Conservation (phyloP, 2,329 filamentous ascomycete species). For the Boeremia lycopersici region DNA sequence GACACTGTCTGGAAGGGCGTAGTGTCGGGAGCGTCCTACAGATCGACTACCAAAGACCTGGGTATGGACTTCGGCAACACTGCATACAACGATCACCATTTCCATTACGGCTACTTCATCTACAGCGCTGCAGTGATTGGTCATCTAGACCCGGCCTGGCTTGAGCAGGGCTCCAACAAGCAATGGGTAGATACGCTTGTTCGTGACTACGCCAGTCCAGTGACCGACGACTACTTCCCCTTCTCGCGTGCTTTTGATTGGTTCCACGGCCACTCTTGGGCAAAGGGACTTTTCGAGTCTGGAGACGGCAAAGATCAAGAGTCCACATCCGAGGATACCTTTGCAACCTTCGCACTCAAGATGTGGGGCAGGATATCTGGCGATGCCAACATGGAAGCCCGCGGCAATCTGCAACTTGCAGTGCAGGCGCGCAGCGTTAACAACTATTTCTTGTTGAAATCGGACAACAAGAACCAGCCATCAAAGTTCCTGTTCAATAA, state of each 20-base stretch:
- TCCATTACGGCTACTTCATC: conserved; percentile 84
- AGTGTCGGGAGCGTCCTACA: conserved; percentile 73
- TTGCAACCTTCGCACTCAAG: conserved; percentile 87
- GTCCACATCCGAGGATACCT: conserved; percentile 89
- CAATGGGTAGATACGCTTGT: conserved; percentile 84
- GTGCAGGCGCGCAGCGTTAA: conserved; percentile 75
- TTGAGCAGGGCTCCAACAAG: conserved; percentile 66
- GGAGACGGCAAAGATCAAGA: conserved; percentile 86
- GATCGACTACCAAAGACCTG: conserved; percentile 47
- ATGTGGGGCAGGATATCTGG: conserved; percentile 87
- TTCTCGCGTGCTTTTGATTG: conserved; percentile 79
- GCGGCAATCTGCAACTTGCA: conserved; percentile 81
- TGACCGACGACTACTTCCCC: conserved; percentile 74
- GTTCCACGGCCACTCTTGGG: conserved; percentile 93
- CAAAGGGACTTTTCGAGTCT: conserved; percentile 77
- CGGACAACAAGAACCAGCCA: conserved; percentile 75
- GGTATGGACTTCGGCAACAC: conserved; percentile 90
- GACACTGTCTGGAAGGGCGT: conserved; percentile 77
- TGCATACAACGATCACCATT: conserved; percentile 75
- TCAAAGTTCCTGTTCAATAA: conserved; percentile 81
- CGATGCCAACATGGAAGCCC: conserved; percentile 78
- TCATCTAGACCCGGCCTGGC: conserved; percentile 78
- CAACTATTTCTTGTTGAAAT: conserved; percentile 83
- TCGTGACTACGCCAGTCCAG: conserved; percentile 81
- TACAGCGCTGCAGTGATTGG: conserved; percentile 86